phyloP scores from a whole-genome alignment of 1,284 basidiomycete species.

The Paramarasmius palmivorus region DNA sequence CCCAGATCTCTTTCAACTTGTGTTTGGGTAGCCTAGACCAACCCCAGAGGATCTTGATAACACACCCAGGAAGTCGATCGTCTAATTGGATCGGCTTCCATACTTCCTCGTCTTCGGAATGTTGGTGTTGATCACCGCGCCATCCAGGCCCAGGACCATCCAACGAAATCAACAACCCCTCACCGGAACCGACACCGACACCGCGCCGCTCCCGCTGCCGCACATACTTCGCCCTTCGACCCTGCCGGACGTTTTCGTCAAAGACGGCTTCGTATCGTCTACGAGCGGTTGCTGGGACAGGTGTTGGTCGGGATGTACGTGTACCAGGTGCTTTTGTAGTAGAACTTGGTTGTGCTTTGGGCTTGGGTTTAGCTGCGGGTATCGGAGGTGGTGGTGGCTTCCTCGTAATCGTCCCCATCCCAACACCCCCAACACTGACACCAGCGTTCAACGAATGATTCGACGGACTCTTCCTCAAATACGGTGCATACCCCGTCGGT shows the following conservation, averaged over 20 bases:
- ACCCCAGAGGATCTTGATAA: slow-evolving; percentile 65
- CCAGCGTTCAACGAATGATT: background rate
- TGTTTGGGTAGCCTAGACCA: slow-evolving; percentile 55
- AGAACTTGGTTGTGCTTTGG: too few species aligned
- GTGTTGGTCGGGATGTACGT: slow-evolving; percentile 51
- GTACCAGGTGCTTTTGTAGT: slow-evolving; percentile 8
- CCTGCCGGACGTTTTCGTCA: slow-evolving; percentile 52
- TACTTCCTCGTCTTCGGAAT: slow-evolving; percentile 14
- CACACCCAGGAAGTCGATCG: slow-evolving; percentile 53
- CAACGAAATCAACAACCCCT: slow-evolving; percentile 28
- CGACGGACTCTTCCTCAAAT: background rate
- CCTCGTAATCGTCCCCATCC: background rate
- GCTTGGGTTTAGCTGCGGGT: background rate
- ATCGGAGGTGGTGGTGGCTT: slow-evolving; percentile 1
- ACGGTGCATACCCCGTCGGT: too few species aligned
- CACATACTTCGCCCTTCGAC: slow-evolving; percentile 37
- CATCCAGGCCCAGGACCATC: slow-evolving; percentile 66
- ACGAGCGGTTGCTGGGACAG: slow-evolving; percentile 62
- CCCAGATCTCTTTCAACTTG: slow-evolving; percentile 66
- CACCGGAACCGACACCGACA: background rate
- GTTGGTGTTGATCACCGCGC: slow-evolving; percentile 45
- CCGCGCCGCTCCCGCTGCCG: slow-evolving; percentile 21
- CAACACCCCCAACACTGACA: too few species aligned
- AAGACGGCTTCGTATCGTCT: slow-evolving; percentile 71
- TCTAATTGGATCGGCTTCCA: slow-evolving; percentile 32